Conservation (phyloP, 345 rosid genomes). For the Zanthoxylum bungeanum region DNA sequence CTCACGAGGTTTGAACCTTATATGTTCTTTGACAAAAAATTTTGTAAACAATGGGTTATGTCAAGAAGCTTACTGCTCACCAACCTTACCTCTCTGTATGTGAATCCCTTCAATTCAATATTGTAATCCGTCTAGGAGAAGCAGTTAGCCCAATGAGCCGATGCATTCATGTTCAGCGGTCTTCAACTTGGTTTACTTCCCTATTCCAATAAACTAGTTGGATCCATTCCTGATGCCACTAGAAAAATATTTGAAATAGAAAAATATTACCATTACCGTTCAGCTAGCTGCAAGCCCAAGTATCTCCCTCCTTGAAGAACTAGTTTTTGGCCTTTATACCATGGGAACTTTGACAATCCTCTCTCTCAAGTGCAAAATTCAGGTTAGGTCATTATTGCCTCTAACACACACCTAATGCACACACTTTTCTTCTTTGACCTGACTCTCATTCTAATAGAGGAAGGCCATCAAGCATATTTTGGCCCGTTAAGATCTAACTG, state of each 20-base stretch:
- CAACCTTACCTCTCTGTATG: conserved; percentile 32
- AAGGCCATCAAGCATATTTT: conserved; percentile 32
- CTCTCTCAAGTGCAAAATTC: conserved; percentile 24
- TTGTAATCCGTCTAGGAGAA: conserved; percentile 28
- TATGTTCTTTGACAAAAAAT: too few relatives aligned
- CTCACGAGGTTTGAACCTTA: too few relatives aligned
- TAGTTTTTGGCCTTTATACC: conserved; percentile 23
- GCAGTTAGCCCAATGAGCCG: conserved; percentile 3
- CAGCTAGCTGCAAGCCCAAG: conserved; percentile 37
- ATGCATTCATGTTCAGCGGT: conserved; percentile 30
- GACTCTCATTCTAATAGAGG: conserved; percentile 28
- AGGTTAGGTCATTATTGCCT: conserved; percentile 23
- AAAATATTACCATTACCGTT: conserved; percentile 31
- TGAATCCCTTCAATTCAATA: conserved; percentile 40
- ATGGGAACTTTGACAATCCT: conserved; percentile 19
- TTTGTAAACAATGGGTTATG: conserved; percentile 31
- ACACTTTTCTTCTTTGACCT: conserved; percentile 25
- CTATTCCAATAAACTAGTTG: conserved; percentile 27
- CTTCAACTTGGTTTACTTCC: conserved; percentile 34
- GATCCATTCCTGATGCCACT: conserved; percentile 25
- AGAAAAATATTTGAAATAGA: conserved; percentile 34
- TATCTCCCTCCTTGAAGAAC: conserved; percentile 35
- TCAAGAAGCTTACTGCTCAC: conserved; percentile 31
- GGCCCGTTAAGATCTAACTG: conserved; percentile 27
- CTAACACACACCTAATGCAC: conserved; percentile 19